These are phyloP conservation scores for Chamaecrista fasciculata DNA, from an alignment of 306 rosid species.

Conservation along the genomic window DNA sequence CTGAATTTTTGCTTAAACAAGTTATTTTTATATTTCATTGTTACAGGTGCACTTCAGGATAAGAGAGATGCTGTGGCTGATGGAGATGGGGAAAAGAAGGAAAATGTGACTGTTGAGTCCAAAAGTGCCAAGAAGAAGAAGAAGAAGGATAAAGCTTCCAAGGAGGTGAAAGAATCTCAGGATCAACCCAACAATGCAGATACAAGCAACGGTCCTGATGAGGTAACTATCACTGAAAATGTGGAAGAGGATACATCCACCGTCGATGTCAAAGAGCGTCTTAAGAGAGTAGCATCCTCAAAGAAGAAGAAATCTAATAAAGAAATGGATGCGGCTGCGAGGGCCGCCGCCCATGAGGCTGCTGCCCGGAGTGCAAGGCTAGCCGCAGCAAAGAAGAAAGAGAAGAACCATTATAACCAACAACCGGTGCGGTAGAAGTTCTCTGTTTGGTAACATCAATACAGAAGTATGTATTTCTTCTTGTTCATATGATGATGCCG, in stretches of 20 bases:
- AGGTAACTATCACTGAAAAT: constrained; percentile 40
- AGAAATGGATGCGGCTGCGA: constrained; percentile 81
- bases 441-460: constrained; percentile 34
- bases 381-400: constrained; percentile 91
- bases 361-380: constrained; percentile 83
- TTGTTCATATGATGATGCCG: constrained; percentile 61
- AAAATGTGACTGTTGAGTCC: constrained; percentile 46
- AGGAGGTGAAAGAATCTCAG: constrained; percentile 73
- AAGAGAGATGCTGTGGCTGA: constrained; percentile 49
- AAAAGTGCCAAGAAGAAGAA: constrained; percentile 86
- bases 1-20: constrained; percentile 11
- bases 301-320: constrained; percentile 90
- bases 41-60: constrained; percentile 54
- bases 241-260: constrained; percentile 59
- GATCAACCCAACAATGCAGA: constrained; percentile 57
- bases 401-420: constrained; percentile 90
- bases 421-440: constrained; percentile 70
- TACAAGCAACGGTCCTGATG: constrained; percentile 39
- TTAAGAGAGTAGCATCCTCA: constrained; percentile 64
- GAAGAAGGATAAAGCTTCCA: constrained; percentile 78
- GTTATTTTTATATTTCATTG: constrained; percentile 22
- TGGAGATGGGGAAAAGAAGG: constrained; percentile 73
- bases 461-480: constrained; percentile 52
- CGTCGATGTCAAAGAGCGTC: constrained; percentile 78
- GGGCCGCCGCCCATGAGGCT: constrained; percentile 90